These are phyloP conservation scores for Alternaria longipes DNA, from an alignment of 2,329 filamentous ascomycete genomes.

Conservation along the genomic window DNA sequence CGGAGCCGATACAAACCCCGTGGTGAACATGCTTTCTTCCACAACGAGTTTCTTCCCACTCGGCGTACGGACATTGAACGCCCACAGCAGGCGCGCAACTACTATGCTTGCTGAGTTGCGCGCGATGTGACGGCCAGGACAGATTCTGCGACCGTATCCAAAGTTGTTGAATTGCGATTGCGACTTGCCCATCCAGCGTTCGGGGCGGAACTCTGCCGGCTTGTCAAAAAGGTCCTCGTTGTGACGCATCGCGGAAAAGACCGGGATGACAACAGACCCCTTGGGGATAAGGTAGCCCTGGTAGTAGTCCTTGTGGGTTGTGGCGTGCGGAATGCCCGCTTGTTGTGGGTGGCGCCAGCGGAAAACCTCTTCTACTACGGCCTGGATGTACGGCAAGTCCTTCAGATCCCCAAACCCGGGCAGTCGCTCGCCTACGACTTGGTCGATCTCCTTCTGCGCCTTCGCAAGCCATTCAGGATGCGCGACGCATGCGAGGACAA, in stretches of 20 bases:
- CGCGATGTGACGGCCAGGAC: conserved; percentile 48
- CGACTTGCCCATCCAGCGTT: conserved; percentile 41
- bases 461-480: conserved; percentile 18
- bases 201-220: conserved; percentile 47
- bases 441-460: conserved; percentile 20
- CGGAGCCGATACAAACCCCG: conserved; percentile 33
- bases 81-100: conserved; percentile 54
- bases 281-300: conserved; percentile 59
- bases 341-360: conserved; percentile 51
- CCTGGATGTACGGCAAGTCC: conserved; percentile 39
- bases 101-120: conserved; percentile 28
- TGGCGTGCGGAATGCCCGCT: conserved; percentile 56
- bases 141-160: conserved; percentile 62
- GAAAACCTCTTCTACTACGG: conserved; percentile 42
- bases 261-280: conserved; percentile 46
- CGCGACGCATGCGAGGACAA: conserved; percentile 27
- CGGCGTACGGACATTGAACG: conserved; percentile 54
- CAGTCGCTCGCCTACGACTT: conserved; percentile 31
- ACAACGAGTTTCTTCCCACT: conserved; percentile 20
- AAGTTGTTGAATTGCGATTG: conserved; percentile 43
- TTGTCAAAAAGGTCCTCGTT: conserved; percentile 40
- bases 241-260: conserved; percentile 46
- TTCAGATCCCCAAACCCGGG: conserved; percentile 34
- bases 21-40: conserved; percentile 32
- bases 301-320: conserved; percentile 58